Conservation (phyloP, 495 filamentous ascomycete species). For the Penicillium arizonense region DNA sequence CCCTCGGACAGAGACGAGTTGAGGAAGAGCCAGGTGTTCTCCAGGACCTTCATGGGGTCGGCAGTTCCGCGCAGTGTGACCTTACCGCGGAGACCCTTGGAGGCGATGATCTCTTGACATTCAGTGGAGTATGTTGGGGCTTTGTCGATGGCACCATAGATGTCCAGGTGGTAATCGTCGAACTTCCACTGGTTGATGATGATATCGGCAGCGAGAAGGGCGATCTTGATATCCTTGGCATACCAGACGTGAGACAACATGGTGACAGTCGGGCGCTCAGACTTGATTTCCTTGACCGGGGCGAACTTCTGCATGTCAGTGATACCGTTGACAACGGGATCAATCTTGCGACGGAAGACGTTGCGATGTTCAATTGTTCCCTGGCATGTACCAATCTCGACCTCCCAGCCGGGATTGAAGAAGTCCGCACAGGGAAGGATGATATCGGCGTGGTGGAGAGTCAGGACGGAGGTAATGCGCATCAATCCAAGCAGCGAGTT, state of each 20-base stretch:
- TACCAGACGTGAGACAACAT: constrained; percentile 67
- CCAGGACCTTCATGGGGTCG: constrained; percentile 55
- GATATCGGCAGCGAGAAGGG: constrained; percentile 61
- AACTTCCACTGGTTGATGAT: constrained; percentile 68
- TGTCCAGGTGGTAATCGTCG: constrained; percentile 59
- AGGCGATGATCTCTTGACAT: constrained; percentile 60
- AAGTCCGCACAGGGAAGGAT: constrained; percentile 63
- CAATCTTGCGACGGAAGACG: constrained; percentile 60
- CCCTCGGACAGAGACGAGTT: constrained; percentile 68
- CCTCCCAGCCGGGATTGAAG: constrained; percentile 69
- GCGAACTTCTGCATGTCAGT: constrained; percentile 63
- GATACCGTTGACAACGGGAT: constrained; percentile 69
- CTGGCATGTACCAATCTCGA: constrained; percentile 61
- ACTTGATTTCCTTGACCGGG: constrained; percentile 57
- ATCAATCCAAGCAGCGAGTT: constrained; percentile 55
- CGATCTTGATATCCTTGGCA: constrained; percentile 65
- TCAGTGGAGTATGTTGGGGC: constrained; percentile 59
- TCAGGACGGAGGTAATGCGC: constrained; percentile 57
- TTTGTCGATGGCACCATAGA: constrained; percentile 63
- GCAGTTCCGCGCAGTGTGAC: constrained; percentile 57
- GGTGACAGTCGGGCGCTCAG: constrained; percentile 57
- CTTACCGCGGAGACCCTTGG: constrained; percentile 52
- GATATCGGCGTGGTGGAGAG: constrained; percentile 64
- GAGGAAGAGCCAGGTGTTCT: constrained; percentile 64
- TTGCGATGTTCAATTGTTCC: constrained; percentile 58